phyloP scores from a whole-genome alignment of 805 yeast genomes.

The Komagataella mondaviorum region DNA sequence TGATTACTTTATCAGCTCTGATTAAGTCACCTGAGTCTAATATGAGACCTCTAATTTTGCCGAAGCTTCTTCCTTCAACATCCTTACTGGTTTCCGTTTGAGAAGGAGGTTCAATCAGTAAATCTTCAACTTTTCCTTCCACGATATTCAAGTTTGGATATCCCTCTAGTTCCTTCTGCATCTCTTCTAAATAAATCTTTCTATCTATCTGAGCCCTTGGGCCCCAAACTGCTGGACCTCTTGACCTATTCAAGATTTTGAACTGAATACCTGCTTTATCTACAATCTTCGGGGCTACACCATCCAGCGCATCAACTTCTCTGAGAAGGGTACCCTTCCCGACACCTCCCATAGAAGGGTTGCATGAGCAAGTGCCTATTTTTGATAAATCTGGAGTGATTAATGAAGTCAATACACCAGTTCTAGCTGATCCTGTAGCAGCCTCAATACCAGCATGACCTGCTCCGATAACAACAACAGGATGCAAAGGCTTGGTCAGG shows the following conservation, averaged over 20 bases:
- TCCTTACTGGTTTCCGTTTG: conserved; percentile 9
- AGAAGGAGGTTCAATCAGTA: conserved; percentile 40
- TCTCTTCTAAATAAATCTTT: conserved; percentile 56
- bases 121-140: conserved; percentile 76
- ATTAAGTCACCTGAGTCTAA: conserved; percentile 53
- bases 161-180: conserved; percentile 53
- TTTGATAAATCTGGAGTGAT: conserved; percentile 65
- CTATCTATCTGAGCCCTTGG: conserved; percentile 96
- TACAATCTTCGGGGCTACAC: conserved; percentile 75
- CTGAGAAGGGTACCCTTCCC: conserved; percentile 89
- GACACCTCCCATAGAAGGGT: conserved; percentile 97
- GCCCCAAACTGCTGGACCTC: conserved; percentile 98
- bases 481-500: conserved; percentile 22
- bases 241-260: conserved; percentile 69
- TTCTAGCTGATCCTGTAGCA: conserved; percentile 80
- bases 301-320: conserved; percentile 95
- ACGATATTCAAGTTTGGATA: conserved; percentile 45
- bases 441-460: conserved; percentile 99
- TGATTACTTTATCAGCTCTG: conserved; percentile 54
- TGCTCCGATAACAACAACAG: conserved; percentile 88
- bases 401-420: conserved; percentile 58
- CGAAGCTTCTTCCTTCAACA: conserved; percentile 25
- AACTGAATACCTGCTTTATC: conserved; percentile 91
- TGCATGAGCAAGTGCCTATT: conserved; percentile 92
- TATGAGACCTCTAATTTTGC: conserved; percentile 56